Percentiles rank a stretch among this genome's conserved stretches.
These are phyloP conservation scores for Knoxdaviesia proteae DNA, from an alignment of 2,329 filamentous ascomycete genomes.

Conservation along the genomic window DNA sequence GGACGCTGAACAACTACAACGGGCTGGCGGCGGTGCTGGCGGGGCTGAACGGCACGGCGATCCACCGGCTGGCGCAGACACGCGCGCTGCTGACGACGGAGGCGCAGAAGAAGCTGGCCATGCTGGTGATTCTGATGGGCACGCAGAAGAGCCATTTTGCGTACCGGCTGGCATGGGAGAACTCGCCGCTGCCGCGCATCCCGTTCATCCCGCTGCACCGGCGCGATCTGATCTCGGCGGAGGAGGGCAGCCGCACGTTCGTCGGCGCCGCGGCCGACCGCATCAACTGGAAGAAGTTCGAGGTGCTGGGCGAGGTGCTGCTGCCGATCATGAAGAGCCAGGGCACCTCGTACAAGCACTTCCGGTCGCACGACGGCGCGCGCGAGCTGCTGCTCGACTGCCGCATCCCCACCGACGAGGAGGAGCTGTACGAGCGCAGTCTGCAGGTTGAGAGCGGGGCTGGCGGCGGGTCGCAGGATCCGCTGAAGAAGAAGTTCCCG, in stretches of 20 bases:
- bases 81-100: constrained; percentile 50
- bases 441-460: constrained; percentile 32
- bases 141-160: constrained; percentile 83
- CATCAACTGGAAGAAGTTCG: constrained; percentile 97
- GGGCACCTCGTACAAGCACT: constrained; percentile 56
- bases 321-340: constrained; percentile 84
- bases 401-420: constrained; percentile 65
- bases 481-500: constrained; percentile 42
- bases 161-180: constrained; percentile 95
- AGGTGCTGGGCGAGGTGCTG: constrained; percentile 82
- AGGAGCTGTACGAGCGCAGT: constrained; percentile 49
- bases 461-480: constrained; percentile 20
- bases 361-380: constrained; percentile 47
- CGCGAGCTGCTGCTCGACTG: constrained; percentile 63
- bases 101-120: constrained; percentile 66
- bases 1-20: constrained; percentile 93
- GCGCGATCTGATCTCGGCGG: constrained; percentile 74
- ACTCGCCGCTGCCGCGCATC: constrained; percentile 73
- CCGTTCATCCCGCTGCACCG: constrained; percentile 83
- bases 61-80: constrained; percentile 68
- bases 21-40: constrained; percentile 84
- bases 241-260: constrained; percentile 82
- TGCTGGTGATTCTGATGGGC: constrained; percentile 79
- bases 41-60: constrained; percentile 71
- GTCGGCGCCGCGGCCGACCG: constrained; percentile 35